Evolutionary conservation across 2,329 filamentous ascomycete species (phyloP).

Genomic region (Arachnopeziza araneosa): DNA sequence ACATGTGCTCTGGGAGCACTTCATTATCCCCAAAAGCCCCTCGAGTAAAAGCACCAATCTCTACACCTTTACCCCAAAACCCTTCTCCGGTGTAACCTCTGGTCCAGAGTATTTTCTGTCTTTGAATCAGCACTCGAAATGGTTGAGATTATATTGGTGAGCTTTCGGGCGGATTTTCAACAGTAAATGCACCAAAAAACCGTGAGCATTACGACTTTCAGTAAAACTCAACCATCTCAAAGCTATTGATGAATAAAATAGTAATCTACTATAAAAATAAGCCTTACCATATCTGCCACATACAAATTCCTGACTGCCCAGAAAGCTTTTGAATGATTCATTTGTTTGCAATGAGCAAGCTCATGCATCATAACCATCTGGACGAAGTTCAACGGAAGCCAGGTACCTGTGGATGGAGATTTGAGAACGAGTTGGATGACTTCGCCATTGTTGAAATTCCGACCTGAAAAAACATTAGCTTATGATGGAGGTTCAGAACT

Average conservation of each 20-base stretch:
- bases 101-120: conserved; percentile 54
- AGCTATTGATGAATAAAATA: no score
- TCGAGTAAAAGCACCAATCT: conserved; percentile 53
- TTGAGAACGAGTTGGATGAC: conserved; percentile 80
- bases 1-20: conserved; percentile 63
- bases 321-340: conserved; percentile 81
- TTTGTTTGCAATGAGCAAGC: conserved; percentile 81
- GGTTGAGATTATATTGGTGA: no score
- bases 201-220: no score
- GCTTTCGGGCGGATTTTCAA: no score
- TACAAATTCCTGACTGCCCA: conserved; percentile 75
- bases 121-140: no score
- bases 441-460: conserved; percentile 87
- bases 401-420: conserved; percentile 55
- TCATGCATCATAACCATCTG: conserved; percentile 94
- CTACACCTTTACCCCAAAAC: conserved; percentile 70
- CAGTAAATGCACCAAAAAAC: no score
- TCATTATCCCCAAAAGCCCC: conserved; percentile 49
- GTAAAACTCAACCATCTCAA: no score
- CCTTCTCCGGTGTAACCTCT: conserved; percentile 74
- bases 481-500: neutral
- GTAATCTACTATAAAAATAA: no score
- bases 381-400: conserved; percentile 78
- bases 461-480: conserved; percentile 47
- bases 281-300: conserved; percentile 54